A percentile compares a stretch with the other conserved stretches of the same genome.
Conservation (phyloP, 2,329 filamentous ascomycete genomes). For the Aspergillus pseudoviridinutans region DNA sequence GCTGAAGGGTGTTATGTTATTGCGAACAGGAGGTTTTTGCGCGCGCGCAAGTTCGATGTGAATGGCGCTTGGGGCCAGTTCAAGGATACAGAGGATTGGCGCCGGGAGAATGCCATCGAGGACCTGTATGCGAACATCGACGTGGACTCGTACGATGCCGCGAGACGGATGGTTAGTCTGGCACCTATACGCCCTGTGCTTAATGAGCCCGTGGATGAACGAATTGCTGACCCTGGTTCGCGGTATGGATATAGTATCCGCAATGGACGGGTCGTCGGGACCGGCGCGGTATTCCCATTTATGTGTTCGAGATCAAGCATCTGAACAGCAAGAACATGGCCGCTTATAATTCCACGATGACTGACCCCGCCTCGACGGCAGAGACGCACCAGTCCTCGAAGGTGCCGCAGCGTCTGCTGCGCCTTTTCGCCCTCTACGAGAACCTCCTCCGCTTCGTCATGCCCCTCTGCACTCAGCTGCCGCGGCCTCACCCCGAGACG, state of each 20-base stretch:
- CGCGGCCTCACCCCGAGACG: conserved; percentile 70
- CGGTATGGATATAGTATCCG: conserved; percentile 61
- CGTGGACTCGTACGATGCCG: conserved; percentile 75
- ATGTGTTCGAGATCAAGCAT: conserved; percentile 80
- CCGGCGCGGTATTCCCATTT: conserved; percentile 84
- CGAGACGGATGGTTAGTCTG: conserved; percentile 61
- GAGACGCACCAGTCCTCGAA: conserved; percentile 56
- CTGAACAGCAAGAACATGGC: conserved; percentile 78
- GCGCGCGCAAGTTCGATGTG: conserved; percentile 76
- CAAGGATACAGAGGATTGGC: conserved; percentile 83
- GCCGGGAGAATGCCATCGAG: conserved; percentile 72
- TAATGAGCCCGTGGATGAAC: neutral
- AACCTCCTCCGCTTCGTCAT: conserved; percentile 83
- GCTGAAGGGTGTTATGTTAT: neutral
- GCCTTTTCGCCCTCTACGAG: conserved; percentile 90
- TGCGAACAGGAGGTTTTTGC: conserved; percentile 67
- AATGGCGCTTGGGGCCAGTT: conserved; percentile 79
- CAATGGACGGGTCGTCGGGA: conserved; percentile 94
- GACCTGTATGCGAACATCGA: conserved; percentile 83
- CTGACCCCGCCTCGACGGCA: conserved; percentile 46
- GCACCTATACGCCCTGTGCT: neutral
- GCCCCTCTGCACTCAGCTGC: conserved; percentile 75
- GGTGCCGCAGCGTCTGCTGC: conserved; percentile 69
- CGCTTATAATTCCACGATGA: conserved; percentile 61
- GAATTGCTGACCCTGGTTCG: neutral